Percentiles rank a stretch among this genome's conserved stretches.
These are phyloP conservation scores for Sporisorium sorghi DNA, from an alignment of 1,284 basidiomycete genomes.

Conservation along the genomic window DNA sequence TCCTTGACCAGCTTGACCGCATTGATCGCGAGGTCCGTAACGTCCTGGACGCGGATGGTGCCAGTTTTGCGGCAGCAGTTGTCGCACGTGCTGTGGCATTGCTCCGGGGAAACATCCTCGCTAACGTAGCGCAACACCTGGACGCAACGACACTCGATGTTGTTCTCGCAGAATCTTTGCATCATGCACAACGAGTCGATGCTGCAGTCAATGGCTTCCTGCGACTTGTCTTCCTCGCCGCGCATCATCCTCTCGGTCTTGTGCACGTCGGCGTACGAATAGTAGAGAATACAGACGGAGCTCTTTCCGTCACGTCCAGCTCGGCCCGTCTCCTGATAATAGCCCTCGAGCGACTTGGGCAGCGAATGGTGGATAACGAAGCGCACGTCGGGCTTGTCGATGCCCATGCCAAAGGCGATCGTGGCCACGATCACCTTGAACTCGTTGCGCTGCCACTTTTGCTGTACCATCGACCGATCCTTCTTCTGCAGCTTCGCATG, in stretches of 20 bases:
- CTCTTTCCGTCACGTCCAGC: slow-evolving; percentile 81
- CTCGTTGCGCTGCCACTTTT: slow-evolving; percentile 80
- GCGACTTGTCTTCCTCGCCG: slow-evolving; percentile 72
- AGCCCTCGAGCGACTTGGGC: slow-evolving; percentile 78
- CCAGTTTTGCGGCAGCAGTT: slow-evolving; percentile 74
- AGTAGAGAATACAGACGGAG: slow-evolving; percentile 71
- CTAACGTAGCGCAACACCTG: slow-evolving; percentile 82
- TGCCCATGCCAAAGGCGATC: slow-evolving; percentile 90
- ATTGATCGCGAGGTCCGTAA: slow-evolving; percentile 73
- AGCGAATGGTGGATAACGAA: slow-evolving; percentile 82
- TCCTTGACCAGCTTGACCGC: slow-evolving; percentile 74
- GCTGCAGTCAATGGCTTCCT: slow-evolving; percentile 75
- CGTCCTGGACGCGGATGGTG: slow-evolving; percentile 70
- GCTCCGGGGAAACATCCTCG: slow-evolving; percentile 75
- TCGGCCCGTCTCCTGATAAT: slow-evolving; percentile 86
- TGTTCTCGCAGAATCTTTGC: slow-evolving; percentile 82
- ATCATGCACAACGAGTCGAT: slow-evolving; percentile 75
- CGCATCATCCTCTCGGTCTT: slow-evolving; percentile 73
- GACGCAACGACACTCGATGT: slow-evolving; percentile 84
- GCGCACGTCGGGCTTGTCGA: slow-evolving; percentile 87
- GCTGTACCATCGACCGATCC: slow-evolving; percentile 78
- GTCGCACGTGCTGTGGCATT: slow-evolving; percentile 79
- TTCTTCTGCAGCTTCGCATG: slow-evolving; percentile 81
- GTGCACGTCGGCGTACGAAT: slow-evolving; percentile 74
- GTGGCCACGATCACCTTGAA: slow-evolving; percentile 92